Evolutionary conservation across 306 rosid genomes (phyloP).

Genomic region (Lagenaria siceraria): DNA sequence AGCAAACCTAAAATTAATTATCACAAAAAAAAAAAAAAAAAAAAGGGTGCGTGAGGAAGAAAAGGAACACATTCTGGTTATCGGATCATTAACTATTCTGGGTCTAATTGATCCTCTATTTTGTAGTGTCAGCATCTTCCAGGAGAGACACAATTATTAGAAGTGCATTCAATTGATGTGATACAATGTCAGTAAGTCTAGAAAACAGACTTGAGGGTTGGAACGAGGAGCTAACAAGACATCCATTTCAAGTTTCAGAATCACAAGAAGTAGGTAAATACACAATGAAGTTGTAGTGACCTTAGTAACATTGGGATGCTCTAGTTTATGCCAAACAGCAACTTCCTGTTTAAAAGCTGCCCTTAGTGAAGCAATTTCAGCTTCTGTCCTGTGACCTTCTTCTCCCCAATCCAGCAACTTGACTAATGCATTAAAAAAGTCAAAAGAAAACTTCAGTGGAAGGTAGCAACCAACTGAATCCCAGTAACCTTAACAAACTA

Average conservation of each 20-base stretch:
- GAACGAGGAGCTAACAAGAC: background rate
- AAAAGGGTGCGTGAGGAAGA: background rate
- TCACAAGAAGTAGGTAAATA: background rate
- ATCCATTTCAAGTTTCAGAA: background rate
- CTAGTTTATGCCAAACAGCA: constrained; percentile 98
- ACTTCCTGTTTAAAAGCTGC: constrained; percentile 93
- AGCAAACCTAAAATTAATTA: background rate
- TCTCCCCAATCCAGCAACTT: constrained; percentile 98
- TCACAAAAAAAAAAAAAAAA: background rate
- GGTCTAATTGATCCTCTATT: background rate
- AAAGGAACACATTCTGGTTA: background rate
- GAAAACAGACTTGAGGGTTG: background rate
- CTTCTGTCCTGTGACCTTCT: constrained; percentile 92
- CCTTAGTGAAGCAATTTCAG: constrained; percentile 79
- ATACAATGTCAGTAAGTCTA: background rate
- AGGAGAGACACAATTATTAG: background rate
- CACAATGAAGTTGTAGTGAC: constrained; percentile 26
- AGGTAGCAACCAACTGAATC: background rate
- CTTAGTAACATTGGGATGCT: constrained; percentile 96
- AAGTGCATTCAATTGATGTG: background rate
- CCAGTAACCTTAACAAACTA: background rate
- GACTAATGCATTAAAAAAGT: constrained; percentile 33
- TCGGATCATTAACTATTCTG: background rate
- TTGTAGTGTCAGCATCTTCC: background rate
- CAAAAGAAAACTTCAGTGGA: constrained; percentile 4